phyloP scores from a whole-genome alignment of 345 rosid genomes.

The Corchorus capsularis region DNA sequence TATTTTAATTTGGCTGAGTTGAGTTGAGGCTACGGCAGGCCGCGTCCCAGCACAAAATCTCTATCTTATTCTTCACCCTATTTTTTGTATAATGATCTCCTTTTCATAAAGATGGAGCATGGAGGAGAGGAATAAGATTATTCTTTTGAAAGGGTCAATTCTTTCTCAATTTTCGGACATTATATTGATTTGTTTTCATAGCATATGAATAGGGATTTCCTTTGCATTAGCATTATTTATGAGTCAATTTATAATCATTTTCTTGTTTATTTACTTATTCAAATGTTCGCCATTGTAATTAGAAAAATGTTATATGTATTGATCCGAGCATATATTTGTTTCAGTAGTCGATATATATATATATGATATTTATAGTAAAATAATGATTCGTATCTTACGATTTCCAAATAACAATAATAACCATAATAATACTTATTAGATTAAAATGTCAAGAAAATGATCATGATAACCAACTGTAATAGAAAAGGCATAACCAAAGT shows the following conservation, averaged over 20 bases:
- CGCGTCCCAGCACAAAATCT: slow-evolving; percentile 25
- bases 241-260: not conserved
- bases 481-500: not conserved
- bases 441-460: not conserved
- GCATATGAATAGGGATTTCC: not conserved
- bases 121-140: slow-evolving; percentile 6
- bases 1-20: not conserved
- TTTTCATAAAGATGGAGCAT: slow-evolving; percentile 5
- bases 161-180: not conserved
- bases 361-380: too few species aligned
- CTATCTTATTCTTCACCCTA: not conserved
- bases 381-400: too few species aligned
- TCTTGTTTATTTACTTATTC: not conserved
- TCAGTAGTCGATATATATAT: too few species aligned
- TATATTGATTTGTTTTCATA: not conserved
- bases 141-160: slow-evolving; percentile 6
- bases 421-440: not conserved
- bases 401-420: too few species aligned
- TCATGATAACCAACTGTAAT: not conserved
- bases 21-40: slow-evolving; percentile 26
- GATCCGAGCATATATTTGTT: too few species aligned
- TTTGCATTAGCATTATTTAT: not conserved
- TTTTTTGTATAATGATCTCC: slow-evolving; percentile 10
- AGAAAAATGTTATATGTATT: too few species aligned
- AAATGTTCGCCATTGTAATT: too few species aligned